Evolutionary conservation across 192 early-diverging fungal genomes (phyloP).

Genomic region (Coemansia sp.): DNA sequence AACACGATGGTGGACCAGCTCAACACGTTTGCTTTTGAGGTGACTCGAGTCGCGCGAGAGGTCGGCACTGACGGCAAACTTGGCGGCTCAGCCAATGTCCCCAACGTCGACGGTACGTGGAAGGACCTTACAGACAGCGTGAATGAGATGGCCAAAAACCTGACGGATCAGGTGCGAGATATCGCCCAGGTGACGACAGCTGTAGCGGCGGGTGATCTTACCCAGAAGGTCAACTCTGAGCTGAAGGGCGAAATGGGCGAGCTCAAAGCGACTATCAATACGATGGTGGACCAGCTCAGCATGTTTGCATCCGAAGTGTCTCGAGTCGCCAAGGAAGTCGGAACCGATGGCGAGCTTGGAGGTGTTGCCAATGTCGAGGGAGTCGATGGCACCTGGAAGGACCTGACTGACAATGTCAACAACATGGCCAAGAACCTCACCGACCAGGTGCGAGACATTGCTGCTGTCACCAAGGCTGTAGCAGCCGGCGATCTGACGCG

Average conservation of each 20-base stretch:
- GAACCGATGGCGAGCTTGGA: slow-evolving; percentile 68
- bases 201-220: slow-evolving; percentile 59
- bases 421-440: slow-evolving; percentile 70
- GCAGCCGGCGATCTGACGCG: slow-evolving; percentile 66
- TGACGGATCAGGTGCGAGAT: slow-evolving; percentile 63
- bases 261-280: slow-evolving; percentile 62
- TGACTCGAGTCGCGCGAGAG: slow-evolving; percentile 61
- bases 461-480: slow-evolving; percentile 67
- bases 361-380: slow-evolving; percentile 65
- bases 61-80: slow-evolving; percentile 60
- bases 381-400: slow-evolving; percentile 71
- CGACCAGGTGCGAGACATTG: slow-evolving; percentile 67
- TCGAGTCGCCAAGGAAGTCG: slow-evolving; percentile 67
- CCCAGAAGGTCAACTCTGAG: slow-evolving; percentile 53
- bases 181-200: slow-evolving; percentile 65
- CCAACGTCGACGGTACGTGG: slow-evolving; percentile 63
- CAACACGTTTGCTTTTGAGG: slow-evolving; percentile 62
- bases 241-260: slow-evolving; percentile 60
- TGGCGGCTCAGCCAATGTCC: slow-evolving; percentile 59
- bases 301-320: slow-evolving; percentile 71
- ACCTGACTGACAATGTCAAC: slow-evolving; percentile 74
- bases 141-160: slow-evolving; percentile 66
- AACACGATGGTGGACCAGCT: slow-evolving; percentile 68
- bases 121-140: slow-evolving; percentile 65
- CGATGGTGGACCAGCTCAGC: slow-evolving; percentile 67